Evolutionary conservation across 2,329 filamentous ascomycete species (phyloP).

Genomic region (Aspergillus puulaauensis): DNA sequence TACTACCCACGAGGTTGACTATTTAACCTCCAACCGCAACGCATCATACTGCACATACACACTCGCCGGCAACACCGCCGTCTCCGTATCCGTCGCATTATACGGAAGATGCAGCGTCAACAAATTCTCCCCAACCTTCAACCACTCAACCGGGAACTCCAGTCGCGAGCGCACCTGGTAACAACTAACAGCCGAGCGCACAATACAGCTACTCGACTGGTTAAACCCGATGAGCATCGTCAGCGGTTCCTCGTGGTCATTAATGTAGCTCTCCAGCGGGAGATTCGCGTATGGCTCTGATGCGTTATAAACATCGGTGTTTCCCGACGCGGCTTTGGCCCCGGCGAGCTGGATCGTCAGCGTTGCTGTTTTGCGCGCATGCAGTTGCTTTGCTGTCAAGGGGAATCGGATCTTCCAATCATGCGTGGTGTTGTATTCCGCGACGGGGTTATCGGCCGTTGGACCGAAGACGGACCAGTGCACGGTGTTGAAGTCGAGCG

Average conservation of each 20-base stretch:
- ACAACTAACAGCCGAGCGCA: slow-evolving; percentile 60
- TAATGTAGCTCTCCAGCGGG: slow-evolving; percentile 51
- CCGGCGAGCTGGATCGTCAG: slow-evolving; percentile 64
- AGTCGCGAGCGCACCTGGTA: slow-evolving; percentile 64
- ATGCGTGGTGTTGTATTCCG: slow-evolving; percentile 45
- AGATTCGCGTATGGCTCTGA: slow-evolving; percentile 55
- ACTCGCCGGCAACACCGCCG: slow-evolving; percentile 54
- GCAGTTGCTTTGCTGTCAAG: slow-evolving; percentile 43
- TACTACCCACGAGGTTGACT: background rate
- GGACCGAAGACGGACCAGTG: slow-evolving; percentile 65
- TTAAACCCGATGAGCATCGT: slow-evolving; percentile 45
- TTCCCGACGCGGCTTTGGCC: slow-evolving; percentile 62
- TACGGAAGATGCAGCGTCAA: slow-evolving; percentile 59
- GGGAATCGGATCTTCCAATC: slow-evolving; percentile 62
- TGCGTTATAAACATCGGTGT: slow-evolving; percentile 59
- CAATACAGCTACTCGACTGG: slow-evolving; percentile 60
- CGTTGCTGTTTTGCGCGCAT: slow-evolving; percentile 49
- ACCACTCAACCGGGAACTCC: slow-evolving; percentile 50
- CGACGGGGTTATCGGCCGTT: slow-evolving; percentile 38
- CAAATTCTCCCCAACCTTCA: slow-evolving; percentile 56
- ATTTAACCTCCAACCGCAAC: slow-evolving; percentile 55
- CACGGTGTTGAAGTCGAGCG: slow-evolving; percentile 60
- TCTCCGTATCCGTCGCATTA: slow-evolving; percentile 60
- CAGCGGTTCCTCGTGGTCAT: slow-evolving; percentile 37
- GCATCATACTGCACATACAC: slow-evolving; percentile 68